Evolutionary conservation across 2,329 filamentous ascomycete species (phyloP).

Genomic region (Boeremia exigua): DNA sequence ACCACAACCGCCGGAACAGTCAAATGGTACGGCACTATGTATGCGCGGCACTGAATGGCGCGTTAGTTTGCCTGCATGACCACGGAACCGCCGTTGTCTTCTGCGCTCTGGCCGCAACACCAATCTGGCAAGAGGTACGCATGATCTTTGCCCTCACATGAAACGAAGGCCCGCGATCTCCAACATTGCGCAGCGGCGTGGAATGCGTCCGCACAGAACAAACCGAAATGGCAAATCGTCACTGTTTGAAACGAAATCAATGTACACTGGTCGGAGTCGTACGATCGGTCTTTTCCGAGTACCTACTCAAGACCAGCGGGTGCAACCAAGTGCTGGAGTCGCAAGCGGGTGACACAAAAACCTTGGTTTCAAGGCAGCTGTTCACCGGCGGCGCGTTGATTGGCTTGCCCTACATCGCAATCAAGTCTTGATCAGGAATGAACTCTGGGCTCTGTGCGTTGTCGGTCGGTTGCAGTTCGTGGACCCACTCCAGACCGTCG

Average conservation of each 20-base stretch:
- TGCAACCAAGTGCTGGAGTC: constrained; percentile 2
- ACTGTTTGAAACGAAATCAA: too few species aligned
- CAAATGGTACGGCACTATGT: too few species aligned
- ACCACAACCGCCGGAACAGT: too few species aligned
- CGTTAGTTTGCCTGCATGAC: not conserved
- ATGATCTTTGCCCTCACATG: not conserved
- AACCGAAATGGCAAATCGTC: too few species aligned
- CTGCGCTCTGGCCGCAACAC: not conserved
- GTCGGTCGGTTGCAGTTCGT: constrained; percentile 33
- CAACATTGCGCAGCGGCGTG: not conserved
- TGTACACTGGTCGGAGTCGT: too few species aligned
- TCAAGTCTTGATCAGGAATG: constrained; percentile 25
- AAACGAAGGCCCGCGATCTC: not conserved
- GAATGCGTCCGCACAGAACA: too few species aligned
- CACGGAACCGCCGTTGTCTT: not conserved
- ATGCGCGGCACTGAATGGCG: not conserved
- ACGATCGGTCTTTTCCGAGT: not conserved
- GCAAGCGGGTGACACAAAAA: constrained; percentile 19
- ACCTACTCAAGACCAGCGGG: not conserved
- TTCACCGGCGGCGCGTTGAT: constrained; percentile 21
- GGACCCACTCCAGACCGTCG: constrained; percentile 29
- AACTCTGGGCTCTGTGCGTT: constrained; percentile 42
- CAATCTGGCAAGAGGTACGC: constrained; percentile 2
- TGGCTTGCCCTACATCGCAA: constrained; percentile 30
- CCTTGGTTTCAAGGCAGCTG: constrained; percentile 35